Evolutionary conservation across 345 rosid species (phyloP).

Genomic region (Salix exigua): DNA sequence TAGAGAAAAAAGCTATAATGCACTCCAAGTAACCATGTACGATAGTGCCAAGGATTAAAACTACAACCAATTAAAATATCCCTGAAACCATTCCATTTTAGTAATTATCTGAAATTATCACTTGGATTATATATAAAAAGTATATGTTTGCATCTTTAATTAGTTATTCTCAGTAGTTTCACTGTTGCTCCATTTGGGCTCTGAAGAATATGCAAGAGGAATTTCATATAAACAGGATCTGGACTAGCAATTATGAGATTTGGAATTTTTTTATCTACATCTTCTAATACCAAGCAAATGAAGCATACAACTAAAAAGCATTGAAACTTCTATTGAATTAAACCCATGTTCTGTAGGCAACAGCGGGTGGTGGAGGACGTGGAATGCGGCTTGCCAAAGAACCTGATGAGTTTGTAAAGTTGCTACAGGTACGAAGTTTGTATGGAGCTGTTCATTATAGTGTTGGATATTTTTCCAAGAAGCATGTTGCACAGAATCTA

Average conservation of each 20-base stretch:
- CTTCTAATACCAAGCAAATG: not conserved
- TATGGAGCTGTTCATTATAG: not conserved
- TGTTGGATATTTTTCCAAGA: too few species aligned
- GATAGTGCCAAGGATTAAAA: not conserved
- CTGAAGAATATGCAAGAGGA: not conserved
- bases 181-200: not conserved
- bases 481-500: not conserved
- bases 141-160: not conserved
- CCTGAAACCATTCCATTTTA: too few species aligned
- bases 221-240: not conserved
- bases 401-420: constrained; percentile 90
- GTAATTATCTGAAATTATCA: not conserved
- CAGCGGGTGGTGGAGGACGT: constrained; percentile 99
- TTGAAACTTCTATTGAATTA: not conserved
- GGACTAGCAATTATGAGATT: not conserved
- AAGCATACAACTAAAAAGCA: not conserved
- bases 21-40: not conserved
- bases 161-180: not conserved
- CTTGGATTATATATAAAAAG: not conserved
- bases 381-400: constrained; percentile 99
- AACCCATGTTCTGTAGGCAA: constrained; percentile 56
- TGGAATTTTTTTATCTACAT: not conserved
- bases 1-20: not conserved
- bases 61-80: not conserved
- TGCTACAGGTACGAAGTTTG: constrained; percentile 61